Conservation (phyloP, 805 yeast genomes). For the Pichia scutulata region DNA sequence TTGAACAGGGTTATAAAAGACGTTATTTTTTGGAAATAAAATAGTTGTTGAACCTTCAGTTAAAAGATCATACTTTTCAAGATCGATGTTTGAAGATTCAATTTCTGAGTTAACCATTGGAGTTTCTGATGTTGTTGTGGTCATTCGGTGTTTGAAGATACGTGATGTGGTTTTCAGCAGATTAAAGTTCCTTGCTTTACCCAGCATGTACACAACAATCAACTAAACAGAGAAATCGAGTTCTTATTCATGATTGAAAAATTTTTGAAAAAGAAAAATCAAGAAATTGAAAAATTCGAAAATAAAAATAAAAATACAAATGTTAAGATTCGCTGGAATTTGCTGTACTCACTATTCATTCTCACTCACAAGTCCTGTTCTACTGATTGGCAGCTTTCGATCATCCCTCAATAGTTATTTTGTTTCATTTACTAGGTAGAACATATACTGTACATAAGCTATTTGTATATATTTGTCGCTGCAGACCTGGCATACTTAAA, state of each 20-base stretch:
- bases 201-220: neutral
- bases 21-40: slow-evolving; percentile 76
- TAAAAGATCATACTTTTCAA: slow-evolving; percentile 26
- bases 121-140: neutral
- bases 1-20: slow-evolving; percentile 93
- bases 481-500: no score
- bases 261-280: neutral
- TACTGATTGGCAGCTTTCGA: no score
- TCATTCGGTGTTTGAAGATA: neutral
- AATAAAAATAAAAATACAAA: neutral
- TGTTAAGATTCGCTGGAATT: no score
- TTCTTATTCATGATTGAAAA: neutral
- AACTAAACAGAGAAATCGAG: neutral
- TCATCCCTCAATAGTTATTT: no score
- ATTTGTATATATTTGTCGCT: no score
- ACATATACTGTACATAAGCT: no score
- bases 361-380: no score
- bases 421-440: no score
- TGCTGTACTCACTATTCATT: no score
- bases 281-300: neutral
- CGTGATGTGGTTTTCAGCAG: neutral
- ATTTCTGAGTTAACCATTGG: neutral
- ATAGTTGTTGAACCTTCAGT: slow-evolving; percentile 82
- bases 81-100: slow-evolving; percentile 10
- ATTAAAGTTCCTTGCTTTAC: neutral